Evolutionary conservation across 768 basidiomycete species (phyloP), one percentile per base, ranked within the genome.

Genomic region (Suillus occidentalis): DNA sequence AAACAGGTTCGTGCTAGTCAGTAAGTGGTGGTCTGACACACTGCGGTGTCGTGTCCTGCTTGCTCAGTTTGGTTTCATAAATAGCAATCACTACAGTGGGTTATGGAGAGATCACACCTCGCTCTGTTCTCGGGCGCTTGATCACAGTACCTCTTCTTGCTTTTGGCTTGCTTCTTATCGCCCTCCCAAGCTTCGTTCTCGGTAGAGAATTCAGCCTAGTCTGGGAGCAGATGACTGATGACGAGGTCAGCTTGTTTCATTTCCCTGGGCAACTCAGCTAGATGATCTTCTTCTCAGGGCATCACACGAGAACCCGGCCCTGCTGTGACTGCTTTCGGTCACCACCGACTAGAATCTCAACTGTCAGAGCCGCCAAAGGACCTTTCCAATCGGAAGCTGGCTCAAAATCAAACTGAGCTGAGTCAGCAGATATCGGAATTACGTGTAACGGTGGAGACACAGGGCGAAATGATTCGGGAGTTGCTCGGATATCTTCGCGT

Each of bases 21-120:
- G 91, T 91, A 71, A 79, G 89, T 89, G 25, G 49, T 18, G 1
- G 9, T 14, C 36, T 9, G 25, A 2, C 22, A 37, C 25, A 3
- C 47, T 25, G 40, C 9, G 50, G 45, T 7, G 43, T 37, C 9
- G 45, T 18, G 14, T 58, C 56, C 43, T 16, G 37, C 53, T 20
- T 20, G 13, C 25, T 20, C 53, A 20, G 20, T 43, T 60, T 20
- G 13, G 13, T 28, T 6, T 45, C 47, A n/a, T 18, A 65, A 62
- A 63, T 43, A 91, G 89, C 94, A 0, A 95, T 95, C 67, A 91
- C 90, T 3, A 95, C 94, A 0, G 92, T 94, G 1, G 93, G 95
- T 14, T 97, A 95, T 69, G 95, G 95, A 43, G 95, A 97, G 75
- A 92, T 95, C 62, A 93, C 92, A 0, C 95, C 95, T 0, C 86